phyloP scores from a whole-genome alignment of 805 yeast species.

The Yamadazyma philogaea region DNA sequence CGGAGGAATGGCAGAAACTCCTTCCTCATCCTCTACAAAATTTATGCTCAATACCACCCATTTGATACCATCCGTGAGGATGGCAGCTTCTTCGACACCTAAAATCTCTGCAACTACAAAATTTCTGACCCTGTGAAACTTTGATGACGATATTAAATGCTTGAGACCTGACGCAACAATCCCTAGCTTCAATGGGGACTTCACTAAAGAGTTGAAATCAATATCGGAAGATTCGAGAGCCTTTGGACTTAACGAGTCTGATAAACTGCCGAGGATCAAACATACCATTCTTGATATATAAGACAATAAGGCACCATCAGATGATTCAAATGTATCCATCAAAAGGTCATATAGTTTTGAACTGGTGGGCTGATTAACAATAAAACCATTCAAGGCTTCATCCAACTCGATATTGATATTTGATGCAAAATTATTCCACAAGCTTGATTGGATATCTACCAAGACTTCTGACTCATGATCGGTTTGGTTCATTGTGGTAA shows the following conservation, averaged over 20 bases:
- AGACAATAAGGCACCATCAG: slow-evolving; percentile 12
- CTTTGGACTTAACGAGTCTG: slow-evolving; percentile 15
- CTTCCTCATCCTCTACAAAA: slow-evolving; percentile 26
- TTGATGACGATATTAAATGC: slow-evolving; percentile 32
- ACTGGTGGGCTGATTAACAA: not conserved
- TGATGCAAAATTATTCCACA: not conserved
- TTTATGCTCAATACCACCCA: slow-evolving; percentile 48
- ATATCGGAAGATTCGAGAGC: slow-evolving; percentile 24
- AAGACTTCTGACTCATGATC: not conserved
- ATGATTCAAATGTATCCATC: not conserved
- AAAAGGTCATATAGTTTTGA: not conserved
- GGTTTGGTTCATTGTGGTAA: slow-evolving; percentile 2
- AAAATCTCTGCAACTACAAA: slow-evolving; percentile 62
- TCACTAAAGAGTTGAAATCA: slow-evolving; percentile 30
- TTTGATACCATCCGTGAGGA: slow-evolving; percentile 41
- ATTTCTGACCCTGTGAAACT: slow-evolving; percentile 54
- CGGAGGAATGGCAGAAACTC: slow-evolving; percentile 48
- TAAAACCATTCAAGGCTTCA: not conserved
- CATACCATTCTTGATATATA: slow-evolving; percentile 20
- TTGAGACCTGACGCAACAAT: slow-evolving; percentile 30
- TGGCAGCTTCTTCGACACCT: slow-evolving; percentile 45
- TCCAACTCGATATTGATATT: not conserved
- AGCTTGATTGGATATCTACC: not conserved
- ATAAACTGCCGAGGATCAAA: slow-evolving; percentile 13
- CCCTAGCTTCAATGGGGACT: slow-evolving; percentile 30